Evolutionary conservation across 257 asterid genomes (phyloP).

Genomic region (Plectranthus barbatus): DNA sequence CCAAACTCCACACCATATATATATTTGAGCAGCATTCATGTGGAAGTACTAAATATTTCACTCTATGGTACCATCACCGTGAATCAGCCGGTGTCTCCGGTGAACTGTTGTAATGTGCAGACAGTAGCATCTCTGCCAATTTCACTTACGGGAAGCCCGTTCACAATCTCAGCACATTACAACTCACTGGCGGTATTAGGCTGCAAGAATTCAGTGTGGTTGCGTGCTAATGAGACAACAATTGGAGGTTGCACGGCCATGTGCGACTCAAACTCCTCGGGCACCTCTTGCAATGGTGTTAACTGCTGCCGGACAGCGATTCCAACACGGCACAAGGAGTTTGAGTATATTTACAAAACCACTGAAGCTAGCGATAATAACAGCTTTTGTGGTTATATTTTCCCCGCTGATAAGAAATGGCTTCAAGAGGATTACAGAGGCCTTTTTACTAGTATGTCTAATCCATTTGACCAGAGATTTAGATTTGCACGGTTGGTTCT

Average conservation of each 20-base stretch:
- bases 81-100: conserved; percentile 1
- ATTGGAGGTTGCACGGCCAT: conserved; percentile 21
- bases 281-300: conserved; percentile 15
- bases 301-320: conserved; percentile 25
- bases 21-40: not conserved
- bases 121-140: not conserved
- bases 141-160: conserved; percentile 16
- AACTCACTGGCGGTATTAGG: conserved; percentile 17
- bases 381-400: not conserved
- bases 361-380: not conserved
- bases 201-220: no score
- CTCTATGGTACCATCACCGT: not conserved
- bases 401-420: not conserved
- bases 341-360: not conserved
- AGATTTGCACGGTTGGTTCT: not conserved
- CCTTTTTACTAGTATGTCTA: no score
- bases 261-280: conserved; percentile 7
- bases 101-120: conserved; percentile 15
- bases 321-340: conserved; percentile 5
- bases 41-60: not conserved
- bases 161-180: conserved; percentile 10
- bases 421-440: not conserved
- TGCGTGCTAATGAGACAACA: no score
- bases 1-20: not conserved
- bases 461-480: not conserved